Evolutionary conservation across 805 yeast species (phyloP), one percentile per base, ranked within the genome.

Genomic region (Metschnikowia lochheadii): DNA sequence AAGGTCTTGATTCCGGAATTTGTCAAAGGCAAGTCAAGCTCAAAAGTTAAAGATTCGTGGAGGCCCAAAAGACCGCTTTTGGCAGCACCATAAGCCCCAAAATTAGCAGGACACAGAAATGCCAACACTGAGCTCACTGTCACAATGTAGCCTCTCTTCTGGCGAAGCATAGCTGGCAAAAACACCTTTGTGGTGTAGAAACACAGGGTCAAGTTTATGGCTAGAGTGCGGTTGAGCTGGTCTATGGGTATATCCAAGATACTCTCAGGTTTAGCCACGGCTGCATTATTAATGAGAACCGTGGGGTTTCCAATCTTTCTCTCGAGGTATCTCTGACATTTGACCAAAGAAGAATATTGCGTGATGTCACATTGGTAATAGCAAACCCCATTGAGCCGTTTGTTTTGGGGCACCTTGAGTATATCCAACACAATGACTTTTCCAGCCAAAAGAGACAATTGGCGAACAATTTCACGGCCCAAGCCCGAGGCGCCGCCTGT

Each of bases 401-500:
- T 60, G 2, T 70, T 72, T 0, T 63, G 59, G 0, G 49, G 53
- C 1, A 84, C 83, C n/a, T 67, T 48, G 14, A 46, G 46, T 2
- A 87, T 56, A 59, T 92, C 97, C 40, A 88, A 69, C 0, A 86
- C 86, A 1, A 86, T 82, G 0, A 88, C 85, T 26, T 64, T 74
- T 10, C 81, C 77, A 0, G 74, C 75, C 21, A 68, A 62, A 6
- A 56, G 55, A 5, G 69, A 65, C 48, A 91, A 76, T 21, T 61
- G 60, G 14, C 57, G 54, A 0, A 77, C 87, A 3, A 92, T 54
- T 54, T 82, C 87, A 39, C 68, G 69, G 0, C 98, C 98, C 8
- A 92, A 72, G 0, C 97, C 98, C 0, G 81, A 70, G 3, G 79
- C 63, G 0, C 97, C 98, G 0, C 98, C 98, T 0, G 98, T 91